Evolutionary conservation across 2,329 filamentous ascomycete genomes (phyloP), one percentile per base, ranked within the genome.

Genomic region (Pseudogymnoascus pannorum): DNA sequence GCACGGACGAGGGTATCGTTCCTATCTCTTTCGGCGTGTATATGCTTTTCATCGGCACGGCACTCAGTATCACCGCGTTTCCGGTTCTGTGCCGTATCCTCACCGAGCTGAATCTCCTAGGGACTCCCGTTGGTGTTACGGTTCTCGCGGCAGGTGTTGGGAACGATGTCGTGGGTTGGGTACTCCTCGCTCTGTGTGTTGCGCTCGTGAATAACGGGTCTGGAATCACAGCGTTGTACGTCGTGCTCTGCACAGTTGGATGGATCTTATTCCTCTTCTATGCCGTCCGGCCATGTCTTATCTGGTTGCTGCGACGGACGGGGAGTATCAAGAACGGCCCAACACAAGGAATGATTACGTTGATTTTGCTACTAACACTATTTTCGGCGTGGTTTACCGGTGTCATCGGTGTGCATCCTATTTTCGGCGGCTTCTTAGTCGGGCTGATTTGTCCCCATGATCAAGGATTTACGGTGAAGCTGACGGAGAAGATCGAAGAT

Each of bases 401-500:
- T 61, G 88, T 94, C 63, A 96, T 97, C 70, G 93, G 93, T 54
- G 87, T 97, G 1, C 93, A 97, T 72, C 85, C 93, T 61, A 97
- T 97, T 71, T 97, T 97, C 69, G 93, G 93, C 65, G 70, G 42
- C 2, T 97, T 97, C 72, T 79, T 97, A 62, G 84, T 93, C 42
- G 93, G 93, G 1, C 74, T 97, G 24, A 94, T 97, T 62, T 92
- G 92, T 67, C 93, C 92, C 0, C 92, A 94, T 70, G 89, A 96
- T 62, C 88, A 89, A 57, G 90, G 92, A 26, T 96, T 96, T 70
- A 89, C 91, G 20, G 94, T 96, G 74, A 92, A 92, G 67, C 78
- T 96, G 40, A 94, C 91, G 0, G 92, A 96, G 71, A 97, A 97
- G 78, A 87, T 97, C 63, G 93, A 97, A 73, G 93, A 97, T 80